Evolutionary conservation across 805 yeast species (phyloP), one percentile per base, ranked within the genome.

Genomic region (Maudiozyma serrabonitensis): DNA sequence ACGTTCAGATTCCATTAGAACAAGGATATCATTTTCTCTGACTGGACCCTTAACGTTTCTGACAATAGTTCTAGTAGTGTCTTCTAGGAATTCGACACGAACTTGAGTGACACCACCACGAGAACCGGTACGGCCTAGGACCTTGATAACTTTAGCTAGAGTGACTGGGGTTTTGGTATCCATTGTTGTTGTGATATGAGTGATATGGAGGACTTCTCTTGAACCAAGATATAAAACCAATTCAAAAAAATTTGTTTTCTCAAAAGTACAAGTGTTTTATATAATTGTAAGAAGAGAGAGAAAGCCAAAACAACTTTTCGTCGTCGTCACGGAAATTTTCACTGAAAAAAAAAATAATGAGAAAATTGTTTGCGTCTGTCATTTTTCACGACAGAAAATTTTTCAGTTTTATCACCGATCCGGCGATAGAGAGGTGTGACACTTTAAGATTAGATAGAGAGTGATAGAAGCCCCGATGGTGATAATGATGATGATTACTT

Each of bases 51-150:
- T 87, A 75, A 87, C 96, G 84, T 87, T 87, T 83, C 96, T 87
- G 81, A 87, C 95, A 69, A 87, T 87, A 71, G 93, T 84, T 82
- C 96, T 86, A 76, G 93, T 79, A 70, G 90, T 79, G 75, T 88
- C 96, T 71, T 88, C 96, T 73, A 87, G 79, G 84, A 87, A 88
- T 78, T 87, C 95, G 71, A 87, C 96, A 77, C 96, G 87, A 77
- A 88, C 96, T 78, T 87, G 96, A 78, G 95, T 87, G 76, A 87
- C 96, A 82, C 96, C 96, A 86, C 98, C 98, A 81, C 98, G 91
- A 75, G 99, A 91, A 75, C 99, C 99, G 84, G 99, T 91, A 80
- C 99, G 91, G 76, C 98, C 98, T 78, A 91, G 83, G 75, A 91
- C 98, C 82, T 91, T 93, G 79, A 88, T 88, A 73, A 91, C 99